Evolutionary conservation across 345 rosid genomes (phyloP), one percentile per base, ranked within the genome.

Genomic region (Ricinus communis): DNA sequence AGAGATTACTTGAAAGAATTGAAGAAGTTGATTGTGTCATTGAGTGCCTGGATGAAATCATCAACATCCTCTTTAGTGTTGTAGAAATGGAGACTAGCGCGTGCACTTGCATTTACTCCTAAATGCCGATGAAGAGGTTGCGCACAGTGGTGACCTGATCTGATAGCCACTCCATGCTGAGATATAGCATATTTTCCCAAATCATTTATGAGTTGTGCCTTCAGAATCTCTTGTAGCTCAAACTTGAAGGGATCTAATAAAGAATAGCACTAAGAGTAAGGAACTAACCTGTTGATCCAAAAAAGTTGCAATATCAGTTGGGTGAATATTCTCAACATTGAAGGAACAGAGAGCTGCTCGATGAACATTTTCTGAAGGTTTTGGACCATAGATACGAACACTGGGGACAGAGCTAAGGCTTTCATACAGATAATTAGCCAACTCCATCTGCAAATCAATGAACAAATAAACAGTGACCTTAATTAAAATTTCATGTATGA

Each of bases 91-190:
- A 94, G 97, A 73, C 98, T 94, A 47, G 97, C 97, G 1, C 97
- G 91, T 0, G 98, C 98, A 52, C 95, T 94, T 6, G 97, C 89
- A 64, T 61, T 88, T 63, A 90, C 83, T 55, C 98, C 97, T 70
- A 94, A 81, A 71, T 82, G 72, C 63, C 95, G 82, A 76, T 94
- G 98, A 50, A 94, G 96, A 53, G 97, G 97, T 77, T 91, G 98
- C 1, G 98, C 91, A 19, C 98, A 94, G 75, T 94, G 98, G 79
- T 91, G 98, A 71, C 98, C 98, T 16, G 97, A 88, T 85, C 98
- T 86, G 77, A 92, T 85, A 5, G 98, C 98, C 73, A 92, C 96
- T 28, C 98, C 98, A 69, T 94, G 96, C 98, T 94, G 98, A 62
- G 66, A 76, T 63, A 22, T 58, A 66, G 52, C 30, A 69, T 15